These are phyloP conservation scores for Saccharomycopsis vini DNA, from an alignment of 805 yeast species.

Conservation along the genomic window DNA sequence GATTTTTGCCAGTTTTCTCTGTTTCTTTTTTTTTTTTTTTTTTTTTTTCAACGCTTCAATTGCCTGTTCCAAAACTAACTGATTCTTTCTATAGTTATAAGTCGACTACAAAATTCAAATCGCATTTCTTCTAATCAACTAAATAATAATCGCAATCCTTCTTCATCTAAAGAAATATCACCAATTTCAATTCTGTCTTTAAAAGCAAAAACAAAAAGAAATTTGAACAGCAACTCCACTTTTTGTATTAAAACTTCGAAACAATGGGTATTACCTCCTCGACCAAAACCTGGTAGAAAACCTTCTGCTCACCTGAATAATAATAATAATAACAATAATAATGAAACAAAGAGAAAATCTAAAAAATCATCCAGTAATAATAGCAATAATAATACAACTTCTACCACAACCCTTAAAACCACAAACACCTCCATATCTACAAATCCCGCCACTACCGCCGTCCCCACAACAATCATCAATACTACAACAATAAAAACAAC, in stretches of 20 bases:
- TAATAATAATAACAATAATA: not conserved
- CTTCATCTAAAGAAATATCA: not conserved
- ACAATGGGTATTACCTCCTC: conserved; percentile 41
- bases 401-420: too few species aligned
- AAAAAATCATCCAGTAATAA: too few species aligned
- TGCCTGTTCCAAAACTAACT: not conserved
- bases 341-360: not conserved
- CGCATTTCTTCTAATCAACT: not conserved
- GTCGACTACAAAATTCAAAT: conserved; percentile 6
- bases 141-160: not conserved
- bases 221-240: conserved; percentile 1
- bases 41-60: not conserved
- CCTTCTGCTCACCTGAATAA: conserved; percentile 21
- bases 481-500: not conserved
- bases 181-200: not conserved
- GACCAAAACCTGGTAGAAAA: conserved; percentile 41
- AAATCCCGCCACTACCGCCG: not conserved
- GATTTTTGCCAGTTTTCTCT: not conserved
- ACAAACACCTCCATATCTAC: too few species aligned
- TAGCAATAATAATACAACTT: too few species aligned
- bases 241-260: conserved; percentile 31
- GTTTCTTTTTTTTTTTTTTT: not conserved
- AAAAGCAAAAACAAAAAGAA: conserved; percentile 1
- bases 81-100: conserved; percentile 5
- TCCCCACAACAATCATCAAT: not conserved